These are phyloP conservation scores for Oleoguttula mirabilis DNA, from an alignment of 495 filamentous ascomycete species.

Conservation along the genomic window DNA sequence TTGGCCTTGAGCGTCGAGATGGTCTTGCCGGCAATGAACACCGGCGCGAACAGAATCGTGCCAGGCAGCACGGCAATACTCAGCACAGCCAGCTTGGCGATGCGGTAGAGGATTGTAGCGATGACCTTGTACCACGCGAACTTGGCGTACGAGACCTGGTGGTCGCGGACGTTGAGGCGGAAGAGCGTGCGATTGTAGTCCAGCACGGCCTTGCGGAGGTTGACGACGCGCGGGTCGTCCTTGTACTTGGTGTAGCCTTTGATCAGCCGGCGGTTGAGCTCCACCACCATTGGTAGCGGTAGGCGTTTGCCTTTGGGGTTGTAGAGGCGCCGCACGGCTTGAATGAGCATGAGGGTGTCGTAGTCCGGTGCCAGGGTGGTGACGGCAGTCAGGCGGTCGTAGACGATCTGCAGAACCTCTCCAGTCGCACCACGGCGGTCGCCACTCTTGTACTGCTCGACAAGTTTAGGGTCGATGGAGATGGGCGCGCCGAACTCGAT, in stretches of 20 bases:
- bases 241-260: slow-evolving; percentile 89
- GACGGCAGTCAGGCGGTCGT: slow-evolving; percentile 71
- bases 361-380: slow-evolving; percentile 92
- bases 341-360: slow-evolving; percentile 91
- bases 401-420: slow-evolving; percentile 70
- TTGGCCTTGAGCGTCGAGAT: slow-evolving; percentile 86
- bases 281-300: slow-evolving; percentile 85
- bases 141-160: slow-evolving; percentile 88
- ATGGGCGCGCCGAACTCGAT: slow-evolving; percentile 89
- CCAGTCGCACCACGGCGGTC: slow-evolving; percentile 76
- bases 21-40: slow-evolving; percentile 79
- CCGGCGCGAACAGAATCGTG: slow-evolving; percentile 72
- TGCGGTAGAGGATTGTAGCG: slow-evolving; percentile 64
- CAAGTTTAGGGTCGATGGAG: slow-evolving; percentile 65
- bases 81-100: slow-evolving; percentile 62
- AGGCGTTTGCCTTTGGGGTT: slow-evolving; percentile 90
- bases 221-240: slow-evolving; percentile 72
- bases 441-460: slow-evolving; percentile 72
- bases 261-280: slow-evolving; percentile 86
- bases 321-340: slow-evolving; percentile 87
- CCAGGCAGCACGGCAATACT: slow-evolving; percentile 77
- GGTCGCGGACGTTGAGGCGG: slow-evolving; percentile 76
- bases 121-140: slow-evolving; percentile 65
- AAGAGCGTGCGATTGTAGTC: slow-evolving; percentile 83
- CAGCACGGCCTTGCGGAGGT: slow-evolving; percentile 64